Evolutionary conservation across 495 filamentous ascomycete genomes (phyloP).

Genomic region (Lasiosphaeris hirsuta): DNA sequence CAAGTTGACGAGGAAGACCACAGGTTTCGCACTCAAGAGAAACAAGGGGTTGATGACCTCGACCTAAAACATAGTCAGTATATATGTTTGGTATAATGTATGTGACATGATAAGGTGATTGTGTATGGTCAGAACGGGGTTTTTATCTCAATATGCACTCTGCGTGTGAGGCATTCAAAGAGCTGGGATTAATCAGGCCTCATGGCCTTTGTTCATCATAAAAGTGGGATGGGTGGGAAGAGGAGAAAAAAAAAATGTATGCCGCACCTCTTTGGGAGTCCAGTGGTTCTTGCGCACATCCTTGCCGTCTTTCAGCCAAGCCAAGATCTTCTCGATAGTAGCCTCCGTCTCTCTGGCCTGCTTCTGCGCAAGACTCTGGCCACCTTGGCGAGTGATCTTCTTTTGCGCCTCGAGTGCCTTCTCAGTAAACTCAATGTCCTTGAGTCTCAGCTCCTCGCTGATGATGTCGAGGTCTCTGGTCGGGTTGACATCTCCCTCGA

Average conservation of each 20-base stretch:
- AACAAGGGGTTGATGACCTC: slow-evolving; percentile 96
- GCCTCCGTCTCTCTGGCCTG: slow-evolving; percentile 94
- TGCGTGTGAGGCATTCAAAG: slow-evolving; percentile 83
- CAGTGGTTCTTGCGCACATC: slow-evolving; percentile 89
- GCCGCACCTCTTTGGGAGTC: slow-evolving; percentile 91
- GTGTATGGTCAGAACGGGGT: slow-evolving; percentile 42
- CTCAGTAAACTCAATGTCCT: slow-evolving; percentile 98
- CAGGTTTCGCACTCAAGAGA: slow-evolving; percentile 93
- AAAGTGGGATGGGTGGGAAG: slow-evolving; percentile 29
- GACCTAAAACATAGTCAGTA: slow-evolving; percentile 58
- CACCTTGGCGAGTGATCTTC: slow-evolving; percentile 92
- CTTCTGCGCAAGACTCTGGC: slow-evolving; percentile 97
- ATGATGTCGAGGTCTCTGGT: slow-evolving; percentile 93
- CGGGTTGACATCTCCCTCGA: slow-evolving; percentile 97
- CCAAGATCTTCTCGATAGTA: slow-evolving; percentile 81
- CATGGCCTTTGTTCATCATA: slow-evolving; percentile 98
- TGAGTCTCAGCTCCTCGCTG: slow-evolving; percentile 91
- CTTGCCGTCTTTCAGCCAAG: slow-evolving; percentile 78
- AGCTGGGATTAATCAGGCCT: slow-evolving; percentile 98
- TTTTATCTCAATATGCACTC: slow-evolving; percentile 81
- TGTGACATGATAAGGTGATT: slow-evolving; percentile 33
- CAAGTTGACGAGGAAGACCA: slow-evolving; percentile 95
- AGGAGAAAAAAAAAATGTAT: slow-evolving; percentile 21
- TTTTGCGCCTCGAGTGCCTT: slow-evolving; percentile 84
- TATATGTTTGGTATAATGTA: slow-evolving; percentile 19